phyloP scores from a whole-genome alignment of 2,329 filamentous ascomycete species.

The Cylindrodendrum hubeiense region DNA sequence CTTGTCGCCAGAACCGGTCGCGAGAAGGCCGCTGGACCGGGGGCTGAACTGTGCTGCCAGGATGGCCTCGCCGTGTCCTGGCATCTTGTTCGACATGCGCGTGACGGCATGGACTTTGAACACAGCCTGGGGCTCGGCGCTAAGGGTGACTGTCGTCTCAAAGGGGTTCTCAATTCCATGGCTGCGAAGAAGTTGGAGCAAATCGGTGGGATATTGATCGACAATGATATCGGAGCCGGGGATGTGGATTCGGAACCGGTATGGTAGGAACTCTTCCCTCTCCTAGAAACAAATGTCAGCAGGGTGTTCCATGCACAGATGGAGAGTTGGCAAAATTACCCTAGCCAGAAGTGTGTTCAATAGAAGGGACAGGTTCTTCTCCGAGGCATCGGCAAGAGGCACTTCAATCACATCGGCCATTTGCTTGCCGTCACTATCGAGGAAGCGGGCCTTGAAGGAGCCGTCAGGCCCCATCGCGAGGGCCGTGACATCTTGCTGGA shows the following conservation, averaged over 20 bases:
- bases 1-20: constrained; percentile 90
- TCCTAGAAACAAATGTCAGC: constrained; percentile 51
- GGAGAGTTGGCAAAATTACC: constrained; percentile 57
- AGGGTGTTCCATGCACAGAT: neutral
- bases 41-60: constrained; percentile 89
- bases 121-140: constrained; percentile 85
- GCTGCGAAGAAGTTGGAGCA: constrained; percentile 65
- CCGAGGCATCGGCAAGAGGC: constrained; percentile 84
- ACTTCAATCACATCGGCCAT: constrained; percentile 78
- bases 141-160: constrained; percentile 67
- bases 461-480: constrained; percentile 75
- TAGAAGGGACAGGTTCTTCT: constrained; percentile 89
- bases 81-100: constrained; percentile 87
- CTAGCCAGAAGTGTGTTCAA: constrained; percentile 86
- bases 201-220: constrained; percentile 68
- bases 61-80: constrained; percentile 93
- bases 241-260: constrained; percentile 71
- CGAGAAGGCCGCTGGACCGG: constrained; percentile 79
- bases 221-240: constrained; percentile 65
- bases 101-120: constrained; percentile 95
- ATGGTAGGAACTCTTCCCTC: constrained; percentile 70
- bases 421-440: constrained; percentile 83
- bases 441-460: constrained; percentile 87
- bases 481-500: constrained; percentile 80
- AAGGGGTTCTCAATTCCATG: constrained; percentile 71